A percentile compares a stretch with the other conserved stretches of the same genome.
Evolutionary conservation across 2,329 filamentous ascomycete species (phyloP).

Genomic region (Penicillium psychrosexuale): DNA sequence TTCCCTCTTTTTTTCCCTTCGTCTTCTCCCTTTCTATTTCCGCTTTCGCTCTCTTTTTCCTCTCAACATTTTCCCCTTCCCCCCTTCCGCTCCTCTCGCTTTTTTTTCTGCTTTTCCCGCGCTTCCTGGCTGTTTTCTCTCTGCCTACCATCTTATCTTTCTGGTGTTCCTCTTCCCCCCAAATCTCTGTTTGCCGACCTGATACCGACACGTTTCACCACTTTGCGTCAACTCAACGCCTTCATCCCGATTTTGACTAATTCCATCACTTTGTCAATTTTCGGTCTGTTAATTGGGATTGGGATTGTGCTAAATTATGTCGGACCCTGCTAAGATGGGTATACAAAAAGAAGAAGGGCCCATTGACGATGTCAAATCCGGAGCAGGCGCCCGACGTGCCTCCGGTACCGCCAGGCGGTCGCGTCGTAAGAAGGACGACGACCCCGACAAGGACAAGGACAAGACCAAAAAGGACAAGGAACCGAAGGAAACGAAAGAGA

Average conservation of each 20-base stretch:
- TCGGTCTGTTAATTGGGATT: not conserved
- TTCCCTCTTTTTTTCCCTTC: conserved; percentile 12
- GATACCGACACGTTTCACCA: conserved; percentile 11
- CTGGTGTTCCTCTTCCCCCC: conserved; percentile 7
- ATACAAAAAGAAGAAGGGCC: conserved; percentile 29
- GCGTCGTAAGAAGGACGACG: conserved; percentile 44
- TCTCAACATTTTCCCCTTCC: conserved; percentile 11
- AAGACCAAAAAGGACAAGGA: conserved; percentile 30
- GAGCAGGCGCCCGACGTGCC: conserved; percentile 32
- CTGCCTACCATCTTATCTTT: conserved; percentile 9
- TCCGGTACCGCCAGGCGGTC: conserved; percentile 32
- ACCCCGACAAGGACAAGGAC: conserved; percentile 21
- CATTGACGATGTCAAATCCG: conserved; percentile 22
- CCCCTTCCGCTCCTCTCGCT: conserved; percentile 11
- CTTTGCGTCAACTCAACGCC: conserved; percentile 1
- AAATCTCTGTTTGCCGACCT: conserved; percentile 6
- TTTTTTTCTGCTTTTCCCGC: conserved; percentile 11
- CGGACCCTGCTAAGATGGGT: conserved; percentile 28
- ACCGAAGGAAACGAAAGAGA: conserved; percentile 20
- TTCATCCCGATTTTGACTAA: conserved; percentile 8
- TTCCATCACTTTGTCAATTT: conserved; percentile 18
- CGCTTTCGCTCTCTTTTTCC: conserved; percentile 5
- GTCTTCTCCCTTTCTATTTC: conserved; percentile 11
- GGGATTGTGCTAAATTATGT: conserved; percentile 21
- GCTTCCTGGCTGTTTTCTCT: conserved; percentile 11